Evolutionary conservation across 2,329 filamentous ascomycete species (phyloP).

Genomic region (Neocatenulostroma microsporum): DNA sequence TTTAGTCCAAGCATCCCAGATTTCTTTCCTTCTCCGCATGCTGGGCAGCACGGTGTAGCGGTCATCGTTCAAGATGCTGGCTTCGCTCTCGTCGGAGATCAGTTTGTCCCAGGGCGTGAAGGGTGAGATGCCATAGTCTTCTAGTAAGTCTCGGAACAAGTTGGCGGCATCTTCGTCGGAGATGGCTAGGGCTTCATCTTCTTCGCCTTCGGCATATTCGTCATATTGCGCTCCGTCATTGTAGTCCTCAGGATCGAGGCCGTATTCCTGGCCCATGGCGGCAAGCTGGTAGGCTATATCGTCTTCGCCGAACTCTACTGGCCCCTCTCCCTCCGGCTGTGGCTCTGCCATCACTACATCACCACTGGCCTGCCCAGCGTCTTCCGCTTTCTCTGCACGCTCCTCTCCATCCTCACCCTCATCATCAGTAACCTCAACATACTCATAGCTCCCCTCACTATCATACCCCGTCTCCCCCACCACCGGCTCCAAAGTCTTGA

Average conservation of each 20-base stretch:
- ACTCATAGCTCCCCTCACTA: conserved; percentile 64
- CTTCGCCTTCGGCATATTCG: conserved; percentile 68
- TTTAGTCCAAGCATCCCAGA: conserved; percentile 75
- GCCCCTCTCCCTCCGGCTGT: conserved; percentile 39
- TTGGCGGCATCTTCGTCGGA: conserved; percentile 67
- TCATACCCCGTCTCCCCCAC: conserved; percentile 41
- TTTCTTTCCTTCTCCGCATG: conserved; percentile 72
- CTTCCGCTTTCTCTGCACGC: conserved; percentile 35
- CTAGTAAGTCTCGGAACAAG: conserved; percentile 77
- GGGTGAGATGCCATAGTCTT: conserved; percentile 74
- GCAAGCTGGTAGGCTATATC: conserved; percentile 90
- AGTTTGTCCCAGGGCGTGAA: conserved; percentile 89
- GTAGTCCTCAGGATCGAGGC: conserved; percentile 67
- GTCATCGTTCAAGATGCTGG: conserved; percentile 71
- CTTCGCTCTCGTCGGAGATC: conserved; percentile 57
- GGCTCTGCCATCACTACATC: conserved; percentile 24
- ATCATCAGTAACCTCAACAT: conserved; percentile 62
- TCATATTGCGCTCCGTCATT: no score
- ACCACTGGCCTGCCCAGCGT: conserved; percentile 64
- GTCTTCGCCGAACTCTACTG: conserved; percentile 81
- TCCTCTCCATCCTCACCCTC: conserved; percentile 40
- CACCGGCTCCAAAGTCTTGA: conserved; percentile 24
- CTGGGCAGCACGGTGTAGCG: conserved; percentile 78
- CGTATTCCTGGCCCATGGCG: conserved; percentile 78
- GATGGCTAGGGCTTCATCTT: conserved; percentile 59